Base-by-base conservation (phyloP, 2,329 filamentous ascomycete genomes). In the Diaporthe longicolla region DNA sequence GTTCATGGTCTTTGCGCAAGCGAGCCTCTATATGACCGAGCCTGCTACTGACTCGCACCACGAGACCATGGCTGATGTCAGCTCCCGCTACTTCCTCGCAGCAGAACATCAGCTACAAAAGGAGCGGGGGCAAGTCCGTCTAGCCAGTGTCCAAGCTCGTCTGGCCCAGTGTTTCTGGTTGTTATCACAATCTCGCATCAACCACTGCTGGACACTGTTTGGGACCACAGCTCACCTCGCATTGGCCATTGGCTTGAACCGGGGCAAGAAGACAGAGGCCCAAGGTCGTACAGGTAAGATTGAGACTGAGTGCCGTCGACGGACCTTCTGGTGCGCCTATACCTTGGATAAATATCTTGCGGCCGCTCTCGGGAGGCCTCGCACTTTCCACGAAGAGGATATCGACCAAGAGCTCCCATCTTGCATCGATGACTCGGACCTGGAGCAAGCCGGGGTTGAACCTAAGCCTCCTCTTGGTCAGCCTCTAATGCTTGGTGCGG, bases 291-390 rank as follows among this genome's bases (percentile, higher is more conserved):
- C 77, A 4, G 80, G 82, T 70, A 78, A 81, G n/a, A 76, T 85
- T 29, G 83, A 85, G 45, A 71, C 80, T 0, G 83, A 86, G 72
- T 84, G 82, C 68, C 81, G 84, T 1, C 81, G 82, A 29, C 79
- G 85, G 1, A 85, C 90, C 0, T 92, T 93, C 70, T 93, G 91
- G 91, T 89, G 88, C 43, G 88, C 89, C 0, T 93, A 93, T 77
- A 89, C 87, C 19, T 81, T 93, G 4, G 90, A 93, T 78, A 90
- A 89, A 68, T 93, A 93, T 75, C 84, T 93, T 17, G 90, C 90
- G 71, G 88, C 89, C 26, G 88, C 90, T 66, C 85, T 92, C 13
- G 91, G 91, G 1, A 84, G 91, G 24, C 91, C 91, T 1, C 82
- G 88, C 21, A 86, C 90, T 2, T 89, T 92, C 65, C 91, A 91